Percentiles rank a stretch among this genome's conserved stretches.
phyloP scores from a whole-genome alignment of 108 stramenopile genomes.

The Nannochloropsis salina region DNA sequence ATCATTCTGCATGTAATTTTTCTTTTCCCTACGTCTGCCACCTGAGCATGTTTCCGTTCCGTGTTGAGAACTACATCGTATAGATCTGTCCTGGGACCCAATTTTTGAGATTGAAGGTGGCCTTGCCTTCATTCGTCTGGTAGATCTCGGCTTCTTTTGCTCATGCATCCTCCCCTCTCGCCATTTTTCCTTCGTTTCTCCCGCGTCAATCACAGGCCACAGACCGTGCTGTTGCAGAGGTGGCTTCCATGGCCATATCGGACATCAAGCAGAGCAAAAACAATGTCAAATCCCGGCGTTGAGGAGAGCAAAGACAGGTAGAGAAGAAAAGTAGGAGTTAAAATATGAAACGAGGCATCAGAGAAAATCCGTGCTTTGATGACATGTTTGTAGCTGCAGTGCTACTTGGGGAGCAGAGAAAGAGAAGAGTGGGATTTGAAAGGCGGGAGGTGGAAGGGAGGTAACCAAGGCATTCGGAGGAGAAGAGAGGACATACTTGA shows the following conservation, averaged over 20 bases:
- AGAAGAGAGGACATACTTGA: not conserved
- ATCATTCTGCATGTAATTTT: too few relatives aligned
- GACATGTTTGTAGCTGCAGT: not conserved
- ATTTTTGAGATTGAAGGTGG: too few relatives aligned
- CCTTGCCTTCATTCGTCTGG: too few relatives aligned
- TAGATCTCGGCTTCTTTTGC: not conserved
- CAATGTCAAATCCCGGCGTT: not conserved
- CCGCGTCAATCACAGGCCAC: not conserved
- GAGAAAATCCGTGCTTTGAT: not conserved
- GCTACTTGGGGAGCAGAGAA: too few relatives aligned
- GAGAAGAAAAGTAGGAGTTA: too few relatives aligned
- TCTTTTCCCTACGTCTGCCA: too few relatives aligned
- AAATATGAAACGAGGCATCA: not conserved
- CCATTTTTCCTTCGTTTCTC: not conserved
- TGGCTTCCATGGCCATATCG: not conserved
- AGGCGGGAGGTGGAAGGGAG: not conserved
- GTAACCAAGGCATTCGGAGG: not conserved
- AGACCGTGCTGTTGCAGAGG: not conserved
- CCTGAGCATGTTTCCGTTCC: too few relatives aligned
- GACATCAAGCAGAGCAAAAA: not conserved
- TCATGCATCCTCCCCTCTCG: not conserved
- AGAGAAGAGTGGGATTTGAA: not conserved
- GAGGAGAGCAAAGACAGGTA: not conserved
- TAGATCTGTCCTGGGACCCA: too few relatives aligned
- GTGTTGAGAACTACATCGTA: too few relatives aligned